Evolutionary conservation across 169 alveolate genomes (phyloP).

Genomic region (Cyclospora cayetanensis): DNA sequence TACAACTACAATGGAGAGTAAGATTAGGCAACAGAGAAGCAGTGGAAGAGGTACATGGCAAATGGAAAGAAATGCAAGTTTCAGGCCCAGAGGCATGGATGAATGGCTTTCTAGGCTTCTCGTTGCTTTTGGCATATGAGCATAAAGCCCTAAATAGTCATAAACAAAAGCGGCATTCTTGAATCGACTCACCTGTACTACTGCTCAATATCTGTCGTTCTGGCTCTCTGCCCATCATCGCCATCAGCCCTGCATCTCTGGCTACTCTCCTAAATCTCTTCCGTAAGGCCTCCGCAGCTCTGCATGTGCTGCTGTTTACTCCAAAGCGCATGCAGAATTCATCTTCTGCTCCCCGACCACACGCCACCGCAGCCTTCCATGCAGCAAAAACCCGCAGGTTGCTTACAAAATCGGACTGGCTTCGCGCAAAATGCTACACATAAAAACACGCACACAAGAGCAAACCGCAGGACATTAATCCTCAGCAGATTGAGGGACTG

Average conservation of each 20-base stretch:
- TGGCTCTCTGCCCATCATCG: slow-evolving; percentile 2
- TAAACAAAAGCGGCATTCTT: no score
- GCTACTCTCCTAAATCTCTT: slow-evolving; percentile 41
- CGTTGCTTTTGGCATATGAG: no score
- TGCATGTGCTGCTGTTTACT: slow-evolving; percentile 23
- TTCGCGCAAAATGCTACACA: slow-evolving; percentile 33
- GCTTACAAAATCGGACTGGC: slow-evolving; percentile 71
- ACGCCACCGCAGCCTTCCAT: slow-evolving; percentile 42
- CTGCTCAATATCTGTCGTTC: background rate
- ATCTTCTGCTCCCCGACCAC: slow-evolving; percentile 21
- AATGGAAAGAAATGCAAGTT: background rate
- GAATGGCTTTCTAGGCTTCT: no score
- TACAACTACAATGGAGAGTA: background rate
- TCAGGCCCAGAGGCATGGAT: no score
- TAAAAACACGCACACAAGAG: no score
- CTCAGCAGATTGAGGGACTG: no score
- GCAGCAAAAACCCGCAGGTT: slow-evolving; percentile 42
- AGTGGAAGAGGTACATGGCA: background rate
- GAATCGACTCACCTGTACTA: no score
- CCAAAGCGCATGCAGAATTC: slow-evolving; percentile 31
- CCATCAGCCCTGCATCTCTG: slow-evolving; percentile 22
- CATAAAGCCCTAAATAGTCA: no score
- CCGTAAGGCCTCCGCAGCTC: slow-evolving; percentile 58
- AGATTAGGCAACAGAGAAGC: background rate
- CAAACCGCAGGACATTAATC: no score